Conservation (phyloP, 441 rosid species). For the Adansonia gregorii region DNA sequence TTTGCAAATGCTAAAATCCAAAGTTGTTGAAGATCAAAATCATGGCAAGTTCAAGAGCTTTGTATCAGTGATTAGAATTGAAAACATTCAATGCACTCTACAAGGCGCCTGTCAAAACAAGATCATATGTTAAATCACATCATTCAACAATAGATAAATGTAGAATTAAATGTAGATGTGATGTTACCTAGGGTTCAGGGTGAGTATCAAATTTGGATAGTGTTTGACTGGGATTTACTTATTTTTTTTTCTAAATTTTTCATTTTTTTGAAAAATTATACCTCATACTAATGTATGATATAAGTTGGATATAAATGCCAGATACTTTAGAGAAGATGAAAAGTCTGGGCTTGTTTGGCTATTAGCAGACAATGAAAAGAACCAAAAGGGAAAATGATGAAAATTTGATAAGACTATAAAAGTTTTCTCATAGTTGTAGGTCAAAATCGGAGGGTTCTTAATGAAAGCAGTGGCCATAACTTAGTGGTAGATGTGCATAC, state of each 20-base stretch:
- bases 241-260: no score
- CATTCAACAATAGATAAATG: background rate
- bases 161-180: background rate
- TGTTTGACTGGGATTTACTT: no score
- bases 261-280: no score
- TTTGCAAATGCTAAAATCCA: background rate
- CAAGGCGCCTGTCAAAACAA: background rate
- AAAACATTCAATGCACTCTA: background rate
- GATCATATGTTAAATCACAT: background rate
- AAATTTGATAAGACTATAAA: background rate
- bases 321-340: background rate
- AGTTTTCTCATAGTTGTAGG: conserved; percentile 2
- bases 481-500: background rate
- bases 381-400: background rate
- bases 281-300: no score
- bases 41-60: background rate
- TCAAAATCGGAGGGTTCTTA: background rate
- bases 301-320: background rate
- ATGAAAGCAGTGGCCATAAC: conserved; percentile 3
- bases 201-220: no score
- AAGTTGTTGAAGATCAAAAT: background rate
- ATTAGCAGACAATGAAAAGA: conserved; percentile 4
- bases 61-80: background rate
- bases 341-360: background rate
- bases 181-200: background rate